Conservation (phyloP, 148 eudicot genomes). For the Polygonum aviculare region DNA sequence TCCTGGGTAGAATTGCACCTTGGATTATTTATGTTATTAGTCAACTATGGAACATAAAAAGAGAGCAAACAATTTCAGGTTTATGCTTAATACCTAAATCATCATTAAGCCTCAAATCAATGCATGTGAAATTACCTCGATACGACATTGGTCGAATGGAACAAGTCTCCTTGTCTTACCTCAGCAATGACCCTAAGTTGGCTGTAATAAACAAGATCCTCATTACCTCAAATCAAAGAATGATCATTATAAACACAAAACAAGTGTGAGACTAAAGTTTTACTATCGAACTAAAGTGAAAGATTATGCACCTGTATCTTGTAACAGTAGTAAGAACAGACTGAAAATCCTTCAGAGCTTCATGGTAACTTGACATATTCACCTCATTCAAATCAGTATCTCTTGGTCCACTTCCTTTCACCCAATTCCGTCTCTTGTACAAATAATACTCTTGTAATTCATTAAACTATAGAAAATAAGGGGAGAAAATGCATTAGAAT, state of each 20-base stretch:
- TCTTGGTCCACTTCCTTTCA: slow-evolving; percentile 20
- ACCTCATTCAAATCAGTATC: slow-evolving; percentile 23
- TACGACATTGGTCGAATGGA: slow-evolving; percentile 70
- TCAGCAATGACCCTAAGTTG: slow-evolving; percentile 73
- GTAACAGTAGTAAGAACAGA: slow-evolving; percentile 70
- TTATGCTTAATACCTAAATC: not conserved
- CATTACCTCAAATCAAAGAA: not conserved
- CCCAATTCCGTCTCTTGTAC: slow-evolving; percentile 60
- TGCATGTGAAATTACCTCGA: slow-evolving; percentile 47
- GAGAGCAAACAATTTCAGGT: not conserved
- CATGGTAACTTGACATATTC: slow-evolving; percentile 42
- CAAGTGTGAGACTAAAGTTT: not conserved
- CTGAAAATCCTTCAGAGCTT: slow-evolving; percentile 69
- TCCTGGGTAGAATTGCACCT: not conserved
- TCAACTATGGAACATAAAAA: not conserved
- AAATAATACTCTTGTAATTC: slow-evolving; percentile 84
- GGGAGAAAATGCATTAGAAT: not conserved
- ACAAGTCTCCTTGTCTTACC: slow-evolving; percentile 71
- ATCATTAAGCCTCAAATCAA: not conserved
- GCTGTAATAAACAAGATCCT: slow-evolving; percentile 24
- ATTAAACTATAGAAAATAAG: slow-evolving; percentile 40
- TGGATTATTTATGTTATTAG: not conserved
- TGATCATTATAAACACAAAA: not conserved
- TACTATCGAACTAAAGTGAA: not conserved
- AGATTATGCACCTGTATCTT: slow-evolving; percentile 51